phyloP scores from a whole-genome alignment of 2,329 filamentous ascomycete genomes.

The Xylaria sp. region DNA sequence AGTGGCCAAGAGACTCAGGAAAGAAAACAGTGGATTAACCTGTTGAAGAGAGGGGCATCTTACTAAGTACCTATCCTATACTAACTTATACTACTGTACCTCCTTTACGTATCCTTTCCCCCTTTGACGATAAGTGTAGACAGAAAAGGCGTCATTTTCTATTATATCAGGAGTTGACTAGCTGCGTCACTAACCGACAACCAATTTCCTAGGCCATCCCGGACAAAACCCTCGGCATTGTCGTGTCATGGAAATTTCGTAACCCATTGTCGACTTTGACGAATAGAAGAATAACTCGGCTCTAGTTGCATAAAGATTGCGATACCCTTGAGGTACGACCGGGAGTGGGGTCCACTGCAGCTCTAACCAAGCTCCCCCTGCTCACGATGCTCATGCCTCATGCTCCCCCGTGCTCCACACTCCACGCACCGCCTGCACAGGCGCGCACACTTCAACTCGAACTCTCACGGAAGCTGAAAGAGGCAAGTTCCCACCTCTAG shows the following conservation, averaged over 20 bases:
- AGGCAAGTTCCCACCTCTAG: neutral
- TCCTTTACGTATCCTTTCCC: neutral
- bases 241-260: neutral
- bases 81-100: neutral
- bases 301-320: slow-evolving; percentile 5
- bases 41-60: neutral
- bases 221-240: neutral
- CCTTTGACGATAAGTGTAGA: slow-evolving; percentile 7
- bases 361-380: slow-evolving; percentile 3
- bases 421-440: slow-evolving; percentile 6
- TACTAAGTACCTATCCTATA: neutral
- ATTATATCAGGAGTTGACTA: slow-evolving; percentile 12
- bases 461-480: neutral
- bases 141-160: neutral
- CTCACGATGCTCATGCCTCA: slow-evolving; percentile 3
- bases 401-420: slow-evolving; percentile 1
- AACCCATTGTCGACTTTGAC: neutral
- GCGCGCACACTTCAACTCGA: neutral
- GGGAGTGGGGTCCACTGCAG: neutral
- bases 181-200: slow-evolving; percentile 4
- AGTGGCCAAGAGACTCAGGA: neutral
- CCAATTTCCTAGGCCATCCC: neutral
- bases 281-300: slow-evolving; percentile 16
- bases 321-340: neutral
- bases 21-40: neutral